Evolutionary conservation across 2,329 filamentous ascomycete genomes (phyloP).

Genomic region (Cercospora zeina): DNA sequence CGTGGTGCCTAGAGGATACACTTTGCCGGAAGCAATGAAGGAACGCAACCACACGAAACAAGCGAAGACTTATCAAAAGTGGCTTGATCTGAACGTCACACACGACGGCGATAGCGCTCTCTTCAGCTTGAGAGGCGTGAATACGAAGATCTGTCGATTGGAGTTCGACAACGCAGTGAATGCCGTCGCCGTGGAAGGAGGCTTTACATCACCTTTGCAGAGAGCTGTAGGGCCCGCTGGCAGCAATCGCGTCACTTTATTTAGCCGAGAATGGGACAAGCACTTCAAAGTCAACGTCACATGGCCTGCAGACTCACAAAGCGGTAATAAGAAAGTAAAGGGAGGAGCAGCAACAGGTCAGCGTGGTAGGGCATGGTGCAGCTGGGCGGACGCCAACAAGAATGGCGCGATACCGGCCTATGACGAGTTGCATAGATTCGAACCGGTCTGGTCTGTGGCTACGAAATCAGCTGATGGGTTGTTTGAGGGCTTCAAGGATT

Average conservation of each 20-base stretch:
- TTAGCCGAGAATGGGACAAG: conserved; percentile 76
- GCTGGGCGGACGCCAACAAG: conserved; percentile 84
- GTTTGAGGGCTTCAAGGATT: conserved; percentile 64
- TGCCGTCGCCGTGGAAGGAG: conserved; percentile 61
- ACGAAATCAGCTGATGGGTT: conserved; percentile 75
- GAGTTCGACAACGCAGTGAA: conserved; percentile 68
- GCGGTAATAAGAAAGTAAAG: neutral
- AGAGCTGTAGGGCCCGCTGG: conserved; percentile 58
- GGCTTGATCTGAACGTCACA: conserved; percentile 68
- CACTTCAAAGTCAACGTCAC: conserved; percentile 74
- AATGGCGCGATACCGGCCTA: conserved; percentile 74
- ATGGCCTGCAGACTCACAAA: conserved; percentile 50
- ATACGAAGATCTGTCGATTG: conserved; percentile 78
- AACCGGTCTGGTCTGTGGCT: conserved; percentile 76
- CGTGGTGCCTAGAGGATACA: conserved; percentile 51
- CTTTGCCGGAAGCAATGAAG: conserved; percentile 14
- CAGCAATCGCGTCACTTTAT: conserved; percentile 70
- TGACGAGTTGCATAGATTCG: conserved; percentile 73
- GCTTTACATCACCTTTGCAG: conserved; percentile 29
- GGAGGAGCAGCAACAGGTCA: conserved; percentile 45
- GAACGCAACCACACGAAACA: conserved; percentile 23
- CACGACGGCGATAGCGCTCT: conserved; percentile 52
- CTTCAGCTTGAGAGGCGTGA: conserved; percentile 67
- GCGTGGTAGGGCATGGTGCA: conserved; percentile 69
- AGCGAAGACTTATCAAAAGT: conserved; percentile 41